Conservation (phyloP, 768 basidiomycete genomes). For the Stropharia rugosoannulata region DNA sequence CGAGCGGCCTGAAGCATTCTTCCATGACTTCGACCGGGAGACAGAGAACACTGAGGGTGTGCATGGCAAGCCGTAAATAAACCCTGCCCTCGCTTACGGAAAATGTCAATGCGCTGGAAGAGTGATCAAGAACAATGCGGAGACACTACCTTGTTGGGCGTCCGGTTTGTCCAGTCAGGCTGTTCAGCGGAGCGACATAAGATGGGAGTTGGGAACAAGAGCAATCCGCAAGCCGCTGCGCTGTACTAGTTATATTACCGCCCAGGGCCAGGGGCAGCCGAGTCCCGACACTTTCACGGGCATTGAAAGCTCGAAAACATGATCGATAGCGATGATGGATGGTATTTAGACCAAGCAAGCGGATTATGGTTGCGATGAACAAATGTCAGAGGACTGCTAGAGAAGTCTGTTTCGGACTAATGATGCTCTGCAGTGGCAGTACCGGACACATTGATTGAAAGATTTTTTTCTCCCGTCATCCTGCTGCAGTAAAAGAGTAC, state of each 20-base stretch:
- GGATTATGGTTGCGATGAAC: background rate
- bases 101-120: background rate
- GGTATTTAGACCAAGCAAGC: background rate
- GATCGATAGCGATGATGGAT: background rate
- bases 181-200: background rate
- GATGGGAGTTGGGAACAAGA: slow-evolving; percentile 5
- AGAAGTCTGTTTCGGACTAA: background rate
- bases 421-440: background rate
- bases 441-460: background rate
- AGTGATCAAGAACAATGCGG: no score
- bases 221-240: slow-evolving; percentile 5
- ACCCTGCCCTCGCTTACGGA: background rate
- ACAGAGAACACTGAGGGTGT: background rate
- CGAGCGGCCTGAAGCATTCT: slow-evolving; percentile 11
- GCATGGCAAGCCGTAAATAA: background rate
- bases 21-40: slow-evolving; percentile 14
- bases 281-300: slow-evolving; percentile 5
- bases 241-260: slow-evolving; percentile 11
- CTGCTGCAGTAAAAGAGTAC: no score
- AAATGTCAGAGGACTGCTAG: background rate
- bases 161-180: no score
- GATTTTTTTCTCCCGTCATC: background rate
- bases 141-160: no score
- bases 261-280: slow-evolving; percentile 1
- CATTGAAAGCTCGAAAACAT: background rate